Percentiles rank a stretch among this genome's conserved stretches.
These are phyloP conservation scores for Epichloe elymi DNA, from an alignment of 2,329 filamentous ascomycete species.

Conservation along the genomic window DNA sequence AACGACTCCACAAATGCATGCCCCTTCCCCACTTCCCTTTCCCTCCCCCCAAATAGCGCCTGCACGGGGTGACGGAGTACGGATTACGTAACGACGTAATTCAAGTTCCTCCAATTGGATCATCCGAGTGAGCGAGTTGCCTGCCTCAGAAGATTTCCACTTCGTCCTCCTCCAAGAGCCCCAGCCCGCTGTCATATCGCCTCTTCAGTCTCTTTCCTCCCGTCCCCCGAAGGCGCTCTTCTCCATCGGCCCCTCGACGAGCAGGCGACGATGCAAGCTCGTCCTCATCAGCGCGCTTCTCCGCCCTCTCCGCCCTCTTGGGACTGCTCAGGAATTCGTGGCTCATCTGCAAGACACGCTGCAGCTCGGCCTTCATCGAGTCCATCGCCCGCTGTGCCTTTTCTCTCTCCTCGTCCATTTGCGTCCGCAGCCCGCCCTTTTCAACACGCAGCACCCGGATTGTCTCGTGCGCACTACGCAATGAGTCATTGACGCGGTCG, in stretches of 20 bases:
- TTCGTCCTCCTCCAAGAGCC: constrained; percentile 41
- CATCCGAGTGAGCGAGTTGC: too few species aligned
- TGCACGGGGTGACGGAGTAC: too few species aligned
- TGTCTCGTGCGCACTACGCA: constrained; percentile 34
- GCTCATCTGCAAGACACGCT: constrained; percentile 33
- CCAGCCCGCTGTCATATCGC: constrained; percentile 41
- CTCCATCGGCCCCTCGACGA: constrained; percentile 8
- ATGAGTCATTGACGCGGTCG: constrained; percentile 29
- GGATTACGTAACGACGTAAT: too few species aligned
- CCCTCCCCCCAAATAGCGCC: too few species aligned
- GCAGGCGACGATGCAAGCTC: constrained; percentile 7
- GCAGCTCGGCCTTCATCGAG: constrained; percentile 38
- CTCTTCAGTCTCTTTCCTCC: constrained; percentile 25
- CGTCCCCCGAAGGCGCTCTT: not conserved
- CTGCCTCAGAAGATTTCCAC: constrained; percentile 11
- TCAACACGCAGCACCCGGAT: constrained; percentile 33
- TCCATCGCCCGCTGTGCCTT: constrained; percentile 33
- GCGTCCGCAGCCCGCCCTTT: constrained; percentile 25
- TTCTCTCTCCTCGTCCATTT: constrained; percentile 24
- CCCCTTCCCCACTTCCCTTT: too few species aligned
- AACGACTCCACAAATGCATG: too few species aligned
- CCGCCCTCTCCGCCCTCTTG: constrained; percentile 9
- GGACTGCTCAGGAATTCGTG: constrained; percentile 27
- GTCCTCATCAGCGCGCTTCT: not conserved
- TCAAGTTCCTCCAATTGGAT: too few species aligned